Evolutionary conservation across 2,329 filamentous ascomycete genomes (phyloP), one percentile per base, ranked within the genome.

Genomic region (Phialophora tarda): DNA sequence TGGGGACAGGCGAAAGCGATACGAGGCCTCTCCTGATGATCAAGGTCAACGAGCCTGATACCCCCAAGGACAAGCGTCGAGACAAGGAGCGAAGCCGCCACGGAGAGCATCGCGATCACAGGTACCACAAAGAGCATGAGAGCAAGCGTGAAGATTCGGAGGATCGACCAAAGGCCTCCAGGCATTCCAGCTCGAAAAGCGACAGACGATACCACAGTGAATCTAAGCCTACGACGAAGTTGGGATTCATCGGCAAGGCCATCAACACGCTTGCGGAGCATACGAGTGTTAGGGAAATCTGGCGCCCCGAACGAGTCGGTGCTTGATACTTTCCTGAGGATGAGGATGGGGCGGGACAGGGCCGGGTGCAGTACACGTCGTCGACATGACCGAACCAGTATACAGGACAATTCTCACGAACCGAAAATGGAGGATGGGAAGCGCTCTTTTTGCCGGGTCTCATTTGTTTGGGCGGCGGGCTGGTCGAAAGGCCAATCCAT

Each of bases 1-100:
- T 80, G 72, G 76, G 75, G 17, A 75, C 75, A 17, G 80, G 77
- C n/a, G 74, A 79, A 50, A 79, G 78, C 4, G 76, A 80, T 59
- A 78, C 76, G 21, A 75, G 77, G 32, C 78, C 76, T n/a, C 72
- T 80, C 17, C 72, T 81, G 41, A 77, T 74, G 59, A 69, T 81
- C 21, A 80, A 61, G 48, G 51, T 66, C 14, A 71, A 71, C 41
- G 59, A 64, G 6, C 56, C 59, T 6, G 59, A 61, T 3, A 23
- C 58, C 24, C 44, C 62, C n/a, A 48, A 47, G 32, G 65, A 61
- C 47, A 58, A 32, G 14, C 10, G n/a, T 64, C 51, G 34, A 23
- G 64, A 59, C 26, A 62, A 41, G 28, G 59, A 56, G 55, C 56
- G 60, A 62, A 57, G 56, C 26, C 51, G 57, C 54, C 48, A 65